Base-by-base conservation (phyloP, 2,329 filamentous ascomycete species). In the Diaporthe citrichinensis region DNA sequence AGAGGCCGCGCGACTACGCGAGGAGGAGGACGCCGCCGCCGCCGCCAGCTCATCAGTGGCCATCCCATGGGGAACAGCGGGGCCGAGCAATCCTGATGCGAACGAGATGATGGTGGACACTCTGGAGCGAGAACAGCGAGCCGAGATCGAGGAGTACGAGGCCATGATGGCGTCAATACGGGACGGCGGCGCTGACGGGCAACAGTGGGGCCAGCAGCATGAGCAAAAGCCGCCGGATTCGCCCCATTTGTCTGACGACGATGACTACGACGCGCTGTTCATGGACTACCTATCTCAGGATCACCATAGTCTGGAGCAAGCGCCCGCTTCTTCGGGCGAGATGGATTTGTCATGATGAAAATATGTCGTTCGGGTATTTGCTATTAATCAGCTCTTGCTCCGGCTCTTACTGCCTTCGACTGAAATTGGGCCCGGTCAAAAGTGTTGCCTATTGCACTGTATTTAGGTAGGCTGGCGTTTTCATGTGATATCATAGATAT, bases 201-300 rank as follows among this genome's bases (percentile, higher is more conserved):
- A 44, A 14, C 39, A 44, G 36, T 55, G 75, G 80, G 80, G n/a
- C 74, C 74, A 17, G 75, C 73, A 17, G 49, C 55, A 67, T 34
- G 49, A 61, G 25, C 77, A 78, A 31, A 75, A 77, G 31, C 77
- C 79, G 55, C 76, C 78, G 25, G 79, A 80, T 9, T 84, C 85
- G 2, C 80, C 83, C 12, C 80, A 81, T 0, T 81, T 86, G 44
- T 87, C 85, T 0, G 90, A 92, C 71, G 90, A 92, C 61, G 88
- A 88, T 20, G 90, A 92, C 58, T 93, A 92, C 79, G 91, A 93
- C 77, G 84, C 87, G 62, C 83, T 92, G 14, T 93, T 98, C 81
- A 90, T 91, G 85, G 91, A 94, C 78, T 81, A 94, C 51, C 83
- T 91, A 69, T 86, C 89, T n/a, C 84, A 87, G 76, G 85, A 88